Conservation (phyloP, 192 early-diverging fungal genomes). For the Entomortierella lignicola region DNA sequence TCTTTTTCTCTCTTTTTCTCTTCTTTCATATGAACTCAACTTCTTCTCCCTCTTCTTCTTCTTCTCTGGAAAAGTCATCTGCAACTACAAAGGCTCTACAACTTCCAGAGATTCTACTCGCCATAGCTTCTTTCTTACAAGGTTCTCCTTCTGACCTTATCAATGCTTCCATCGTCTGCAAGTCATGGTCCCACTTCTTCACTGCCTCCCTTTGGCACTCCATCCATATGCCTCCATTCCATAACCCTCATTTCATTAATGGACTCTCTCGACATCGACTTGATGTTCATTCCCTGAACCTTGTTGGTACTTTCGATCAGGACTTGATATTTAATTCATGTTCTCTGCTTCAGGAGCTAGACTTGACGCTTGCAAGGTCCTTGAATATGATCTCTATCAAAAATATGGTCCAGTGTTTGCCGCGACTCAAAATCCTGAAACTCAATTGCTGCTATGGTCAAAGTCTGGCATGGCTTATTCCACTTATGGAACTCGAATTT, state of each 20-base stretch:
- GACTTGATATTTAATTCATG: not conserved
- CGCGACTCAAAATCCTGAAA: not conserved
- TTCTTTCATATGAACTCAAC: not conserved
- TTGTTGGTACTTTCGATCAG: not conserved
- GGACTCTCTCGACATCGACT: not conserved
- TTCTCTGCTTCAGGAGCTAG: not conserved
- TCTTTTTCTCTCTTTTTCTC: no score
- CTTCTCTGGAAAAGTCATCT: not conserved
- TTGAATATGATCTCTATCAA: not conserved
- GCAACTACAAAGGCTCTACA: not conserved
- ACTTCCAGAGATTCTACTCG: slow-evolving; percentile 1
- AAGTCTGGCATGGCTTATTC: not conserved
- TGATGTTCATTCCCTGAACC: not conserved
- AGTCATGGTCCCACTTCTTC: slow-evolving; percentile 1
- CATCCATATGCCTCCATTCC: slow-evolving; percentile 1
- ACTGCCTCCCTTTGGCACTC: slow-evolving; percentile 3
- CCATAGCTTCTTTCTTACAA: not conserved
- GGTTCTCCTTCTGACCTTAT: not conserved
- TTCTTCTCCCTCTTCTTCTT: not conserved
- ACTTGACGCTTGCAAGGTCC: slow-evolving; percentile 2
- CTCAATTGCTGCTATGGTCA: slow-evolving; percentile 18
- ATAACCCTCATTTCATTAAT: not conserved
- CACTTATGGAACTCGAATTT: not conserved
- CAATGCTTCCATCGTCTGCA: slow-evolving; percentile 4
- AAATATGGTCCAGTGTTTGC: slow-evolving; percentile 1